phyloP scores from a whole-genome alignment of 345 rosid species.

The Nephelium lappaceum region DNA sequence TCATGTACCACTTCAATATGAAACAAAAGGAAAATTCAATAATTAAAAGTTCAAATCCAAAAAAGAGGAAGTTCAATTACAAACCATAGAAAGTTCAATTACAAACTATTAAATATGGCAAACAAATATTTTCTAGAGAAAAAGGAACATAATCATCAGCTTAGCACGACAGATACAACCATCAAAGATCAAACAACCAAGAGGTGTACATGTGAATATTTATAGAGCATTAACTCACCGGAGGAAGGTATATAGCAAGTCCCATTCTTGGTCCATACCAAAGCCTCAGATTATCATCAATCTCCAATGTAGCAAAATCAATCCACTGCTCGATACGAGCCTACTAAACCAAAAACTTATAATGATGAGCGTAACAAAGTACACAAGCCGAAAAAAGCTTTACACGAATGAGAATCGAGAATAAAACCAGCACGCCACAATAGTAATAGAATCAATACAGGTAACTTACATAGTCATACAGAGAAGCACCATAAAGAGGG shows the following conservation, averaged over 20 bases:
- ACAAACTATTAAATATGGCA: background rate
- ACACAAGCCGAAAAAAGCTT: background rate
- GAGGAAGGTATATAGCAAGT: slow-evolving; percentile 58
- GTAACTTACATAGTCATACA: slow-evolving; percentile 71
- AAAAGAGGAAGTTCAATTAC: no score
- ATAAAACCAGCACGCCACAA: background rate
- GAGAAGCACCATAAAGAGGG: slow-evolving; percentile 65
- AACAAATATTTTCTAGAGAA: background rate
- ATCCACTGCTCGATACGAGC: slow-evolving; percentile 95
- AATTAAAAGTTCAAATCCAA: no score
- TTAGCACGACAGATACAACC: no score
- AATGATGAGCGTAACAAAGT: slow-evolving; percentile 11
- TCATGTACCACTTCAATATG: no score
- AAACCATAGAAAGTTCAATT: no score
- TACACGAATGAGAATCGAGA: background rate
- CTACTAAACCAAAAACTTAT: slow-evolving; percentile 35
- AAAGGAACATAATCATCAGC: background rate
- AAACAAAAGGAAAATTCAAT: no score
- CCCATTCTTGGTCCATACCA: slow-evolving; percentile 79
- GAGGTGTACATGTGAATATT: background rate
- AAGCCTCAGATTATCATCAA: slow-evolving; percentile 58
- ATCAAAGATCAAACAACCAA: background rate
- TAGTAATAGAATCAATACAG: background rate
- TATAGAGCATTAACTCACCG: slow-evolving; percentile 44
- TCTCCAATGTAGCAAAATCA: slow-evolving; percentile 76